Base-by-base conservation (phyloP, 495 filamentous ascomycete species). In the Penicillium herquei region DNA sequence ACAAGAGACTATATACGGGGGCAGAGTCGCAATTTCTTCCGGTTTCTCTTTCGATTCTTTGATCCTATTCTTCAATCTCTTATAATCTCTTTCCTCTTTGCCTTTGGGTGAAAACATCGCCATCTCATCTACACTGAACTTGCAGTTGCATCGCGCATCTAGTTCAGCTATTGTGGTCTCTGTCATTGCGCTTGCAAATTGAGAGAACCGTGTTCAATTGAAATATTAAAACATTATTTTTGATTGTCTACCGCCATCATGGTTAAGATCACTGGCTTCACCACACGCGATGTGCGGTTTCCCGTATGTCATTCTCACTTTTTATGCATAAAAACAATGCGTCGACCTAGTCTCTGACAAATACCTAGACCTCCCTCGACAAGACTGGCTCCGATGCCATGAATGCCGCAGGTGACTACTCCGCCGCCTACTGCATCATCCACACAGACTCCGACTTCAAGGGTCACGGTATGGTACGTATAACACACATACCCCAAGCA, bases 341-440 rank as follows among this genome's bases (percentile, higher is more conserved):
- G 32, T 9, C 2, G 32, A 11, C 16, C n/a, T 32, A 30, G 26
- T 49, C 45, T 3, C 30, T 33, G 16, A 44, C 26, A 11, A 13
- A 2, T 7, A 3, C 7, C 34, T 50, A 86, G 86, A 97, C 92
- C 43, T 96, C 92, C 39, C 84, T 97, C 43, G 90, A 96, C 73
- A 94, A 93, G 76, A 95, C 90, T 7, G 92, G 92, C 63, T 96
- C 91, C 33, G 92, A 97, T 81, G 92, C 92, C 66, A 97, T 97
- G 92, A 96, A 97, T 68, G 88, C 89, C 12, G 91, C 92, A 5
- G 90, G 91, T 35, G 92, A 97, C 75, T 97, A 96, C 73, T 93
- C 89, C 2, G 78, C 91, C 43, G 91, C 92, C 12, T 97, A 96
- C 79, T 96, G 91, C 70, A 92, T 97, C 65, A 79, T 97, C 50